A percentile compares a stretch with the other conserved stretches of the same genome.
Conservation (phyloP, 2,329 filamentous ascomycete species). For the Pezicula radicicola region DNA sequence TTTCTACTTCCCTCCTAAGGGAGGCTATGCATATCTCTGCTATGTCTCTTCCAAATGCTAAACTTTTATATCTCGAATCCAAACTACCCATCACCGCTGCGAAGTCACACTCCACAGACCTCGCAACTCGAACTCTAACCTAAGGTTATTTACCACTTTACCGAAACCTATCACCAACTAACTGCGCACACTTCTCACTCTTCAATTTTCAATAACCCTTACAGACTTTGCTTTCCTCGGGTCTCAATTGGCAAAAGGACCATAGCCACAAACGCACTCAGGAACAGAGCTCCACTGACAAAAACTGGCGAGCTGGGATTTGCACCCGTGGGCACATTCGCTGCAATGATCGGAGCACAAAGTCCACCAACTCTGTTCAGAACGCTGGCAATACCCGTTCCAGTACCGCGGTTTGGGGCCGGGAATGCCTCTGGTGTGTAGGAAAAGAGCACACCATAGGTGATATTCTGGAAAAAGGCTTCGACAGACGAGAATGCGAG, state of each 20-base stretch:
- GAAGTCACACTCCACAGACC: too few relatives aligned
- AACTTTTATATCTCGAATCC: too few relatives aligned
- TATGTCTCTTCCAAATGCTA: too few relatives aligned
- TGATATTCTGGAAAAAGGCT: conserved; percentile 72
- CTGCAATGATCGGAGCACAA: conserved; percentile 66
- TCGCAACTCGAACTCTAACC: too few relatives aligned
- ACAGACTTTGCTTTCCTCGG: conserved; percentile 55
- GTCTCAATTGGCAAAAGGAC: conserved; percentile 62
- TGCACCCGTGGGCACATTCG: conserved; percentile 31
- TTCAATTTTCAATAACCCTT: background rate
- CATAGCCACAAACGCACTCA: conserved; percentile 58
- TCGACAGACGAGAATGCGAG: conserved; percentile 66
- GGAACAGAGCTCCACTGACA: conserved; percentile 52
- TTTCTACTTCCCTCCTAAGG: too few relatives aligned
- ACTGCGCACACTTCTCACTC: too few relatives aligned
- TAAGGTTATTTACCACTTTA: too few relatives aligned
- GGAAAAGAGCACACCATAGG: conserved; percentile 74
- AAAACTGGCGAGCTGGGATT: conserved; percentile 56
- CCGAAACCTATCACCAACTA: too few relatives aligned
- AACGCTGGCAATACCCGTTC: conserved; percentile 69
- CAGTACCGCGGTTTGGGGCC: conserved; percentile 67
- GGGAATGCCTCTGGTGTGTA: conserved; percentile 78
- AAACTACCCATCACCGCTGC: too few relatives aligned
- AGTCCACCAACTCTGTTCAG: conserved; percentile 67
- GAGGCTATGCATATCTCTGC: too few relatives aligned